phyloP scores from a whole-genome alignment of 805 yeast genomes.

The Ogataea populi-albae region DNA sequence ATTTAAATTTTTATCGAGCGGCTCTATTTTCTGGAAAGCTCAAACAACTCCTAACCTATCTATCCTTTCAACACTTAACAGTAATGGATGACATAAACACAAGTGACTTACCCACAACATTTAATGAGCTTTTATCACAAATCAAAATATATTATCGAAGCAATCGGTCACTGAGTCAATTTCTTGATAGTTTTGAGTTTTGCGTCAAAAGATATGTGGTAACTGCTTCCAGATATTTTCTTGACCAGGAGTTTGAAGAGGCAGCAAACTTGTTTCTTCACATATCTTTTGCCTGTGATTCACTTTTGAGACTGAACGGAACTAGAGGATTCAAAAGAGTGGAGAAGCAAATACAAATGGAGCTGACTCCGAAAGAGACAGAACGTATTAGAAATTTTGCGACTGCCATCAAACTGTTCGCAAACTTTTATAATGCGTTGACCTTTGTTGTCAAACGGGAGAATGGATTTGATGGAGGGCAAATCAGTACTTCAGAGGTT shows the following conservation, averaged over 20 bases:
- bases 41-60: slow-evolving; percentile 11
- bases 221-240: slow-evolving; percentile 6
- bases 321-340: slow-evolving; percentile 13
- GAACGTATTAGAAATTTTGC: slow-evolving; percentile 6
- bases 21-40: slow-evolving; percentile 11
- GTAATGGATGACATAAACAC: slow-evolving; percentile 4
- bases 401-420: slow-evolving; percentile 8
- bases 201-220: slow-evolving; percentile 7
- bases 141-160: slow-evolving; percentile 6
- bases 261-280: slow-evolving; percentile 3
- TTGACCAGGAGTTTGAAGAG: slow-evolving; percentile 7
- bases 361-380: slow-evolving; percentile 5
- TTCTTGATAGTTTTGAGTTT: slow-evolving; percentile 13
- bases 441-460: slow-evolving; percentile 6
- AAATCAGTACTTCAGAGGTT: slow-evolving; percentile 7
- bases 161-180: slow-evolving; percentile 5
- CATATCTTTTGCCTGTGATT: slow-evolving; percentile 9
- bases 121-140: slow-evolving; percentile 5
- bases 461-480: slow-evolving; percentile 1
- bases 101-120: slow-evolving; percentile 10
- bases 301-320: slow-evolving; percentile 11
- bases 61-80: slow-evolving; percentile 5
- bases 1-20: slow-evolving; percentile 8
- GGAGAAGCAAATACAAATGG: slow-evolving; percentile 7
- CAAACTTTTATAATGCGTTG: slow-evolving; percentile 9